Base-by-base conservation (phyloP, 1,284 basidiomycete genomes). In the Rhodofomes roseus region DNA sequence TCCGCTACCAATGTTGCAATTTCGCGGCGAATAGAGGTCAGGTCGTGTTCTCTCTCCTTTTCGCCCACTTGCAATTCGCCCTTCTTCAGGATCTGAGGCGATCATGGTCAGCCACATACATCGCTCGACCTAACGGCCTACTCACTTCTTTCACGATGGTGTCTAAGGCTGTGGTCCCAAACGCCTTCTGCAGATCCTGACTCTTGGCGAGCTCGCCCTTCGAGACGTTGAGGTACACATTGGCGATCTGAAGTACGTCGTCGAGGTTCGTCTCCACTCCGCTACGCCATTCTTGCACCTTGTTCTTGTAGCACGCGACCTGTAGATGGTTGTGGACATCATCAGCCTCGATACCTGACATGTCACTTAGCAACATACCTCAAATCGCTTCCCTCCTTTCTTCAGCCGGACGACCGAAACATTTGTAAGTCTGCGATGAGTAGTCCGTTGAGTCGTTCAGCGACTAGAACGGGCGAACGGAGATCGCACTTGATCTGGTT, bases 221-320 rank as follows among this genome's bases (percentile, higher is more conserved):
- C 11, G 95, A 94, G 18, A 98, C 96, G 75, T 99, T 99, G 55
- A 87, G 82, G 74, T 98, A 99, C 55, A 99, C 92, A 68, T 95
- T 95, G 69, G 90, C 92, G 71, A 98, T 97, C 76, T 99, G 97
- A 25, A 99, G 84, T 29, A 99, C 95, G 70, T 99, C 96, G 68
- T 97, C 94, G 39, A 99, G 76, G 75, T 93, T 91, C 40, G 89
- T 96, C 80, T 99, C 96, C 23, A 96, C 91, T 62, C 95, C 95
- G 57, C 86, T 93, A 59, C 96, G 80, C 87, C 92, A 99, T 75
- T 98, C 96, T 66, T 95, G 92, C 22, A 98, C 96, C 78, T 98
- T 98, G 79, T 99, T 99, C 81, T 98, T 98, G 80, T 98, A 98
- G 76, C 96, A 98, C 52, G 96, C 96, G 67, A 99, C 92, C 93